Conservation (phyloP, 441 rosid species). For the Erodium chrysanthum region DNA sequence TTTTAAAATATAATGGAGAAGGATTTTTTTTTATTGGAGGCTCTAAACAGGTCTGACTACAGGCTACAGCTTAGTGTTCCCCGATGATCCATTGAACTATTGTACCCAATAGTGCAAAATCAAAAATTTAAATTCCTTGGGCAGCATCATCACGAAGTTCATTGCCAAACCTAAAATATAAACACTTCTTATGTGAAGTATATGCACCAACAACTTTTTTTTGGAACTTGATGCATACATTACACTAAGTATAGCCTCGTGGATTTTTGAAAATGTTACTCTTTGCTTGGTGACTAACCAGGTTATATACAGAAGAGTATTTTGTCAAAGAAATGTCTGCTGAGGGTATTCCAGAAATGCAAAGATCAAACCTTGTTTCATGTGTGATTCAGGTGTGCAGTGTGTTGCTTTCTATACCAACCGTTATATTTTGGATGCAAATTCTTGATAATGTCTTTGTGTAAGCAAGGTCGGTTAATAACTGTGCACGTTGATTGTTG, state of each 20-base stretch:
- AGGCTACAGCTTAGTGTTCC: neutral
- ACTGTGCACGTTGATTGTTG: slow-evolving; percentile 15
- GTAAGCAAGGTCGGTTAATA: slow-evolving; percentile 4
- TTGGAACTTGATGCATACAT: neutral
- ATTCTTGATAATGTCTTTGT: neutral
- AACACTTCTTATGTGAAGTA: neutral
- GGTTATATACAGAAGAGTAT: slow-evolving; percentile 83
- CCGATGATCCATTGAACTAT: neutral
- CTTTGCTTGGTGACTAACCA: slow-evolving; percentile 23
- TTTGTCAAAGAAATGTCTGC: slow-evolving; percentile 69
- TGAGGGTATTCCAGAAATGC: slow-evolving; percentile 89
- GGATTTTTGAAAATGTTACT: slow-evolving; percentile 9
- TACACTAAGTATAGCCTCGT: neutral
- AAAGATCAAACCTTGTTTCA: slow-evolving; percentile 86
- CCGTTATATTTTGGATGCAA: neutral
- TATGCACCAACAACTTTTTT: neutral
- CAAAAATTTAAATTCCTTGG: neutral
- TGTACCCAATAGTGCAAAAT: neutral
- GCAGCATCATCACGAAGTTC: neutral
- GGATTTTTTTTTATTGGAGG: too few relatives aligned
- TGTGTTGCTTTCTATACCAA: slow-evolving; percentile 9
- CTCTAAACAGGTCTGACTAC: neutral
- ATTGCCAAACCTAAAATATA: neutral
- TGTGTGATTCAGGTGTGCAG: slow-evolving; percentile 69
- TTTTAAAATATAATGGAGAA: too few relatives aligned